Evolutionary conservation across 1,139 yeast genomes (phyloP), one percentile per base, ranked within the genome.

Genomic region (Geotrichum reessii): DNA sequence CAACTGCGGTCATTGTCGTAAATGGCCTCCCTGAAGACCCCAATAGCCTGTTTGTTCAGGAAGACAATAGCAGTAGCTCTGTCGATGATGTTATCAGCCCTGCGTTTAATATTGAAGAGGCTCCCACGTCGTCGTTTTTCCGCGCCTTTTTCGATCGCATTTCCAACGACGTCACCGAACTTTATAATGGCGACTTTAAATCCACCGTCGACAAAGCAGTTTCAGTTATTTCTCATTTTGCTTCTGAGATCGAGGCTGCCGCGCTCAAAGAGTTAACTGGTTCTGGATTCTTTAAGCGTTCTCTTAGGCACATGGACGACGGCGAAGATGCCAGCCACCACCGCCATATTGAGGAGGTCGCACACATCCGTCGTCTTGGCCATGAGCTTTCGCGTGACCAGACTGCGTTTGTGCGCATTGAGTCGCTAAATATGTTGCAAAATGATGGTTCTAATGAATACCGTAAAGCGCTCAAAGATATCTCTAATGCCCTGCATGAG

Each of bases 1-100:
- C 65, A 7, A 55, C 62, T 24, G 62, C 66, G 14, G 62, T 67
- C 28, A 63, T 67, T 28, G 64, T 66, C 5, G 65, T 66, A 14
- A 66, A 66, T 44, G 65, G 66, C 22, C 62, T 65, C 12, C 62
- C 62, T 24, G 61, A 62, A 27, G 58, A 53, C 25, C 58, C 57
- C 33, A 22, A 52, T 9, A 27, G 55, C 28, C 37, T 57, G 31
- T 51, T 58, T 14, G 51, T 56, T 21, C 49, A 52, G 46, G 58
- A 62, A 37, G 56, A 53, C 47, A 42, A 22, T 12, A 44, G 33
- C 27, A 24, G 31, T 22, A 49, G 52, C 40, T 21, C 37, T 19
- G 27, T 48, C 14, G 50, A 56, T 19, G 47, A 56, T 44, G 62
- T 59, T 47, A 47, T 54, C 11, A 50, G 51, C 25, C 69, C 69